Conservation (phyloP, 495 filamentous ascomycete genomes). For the Choiromyces venosus region DNA sequence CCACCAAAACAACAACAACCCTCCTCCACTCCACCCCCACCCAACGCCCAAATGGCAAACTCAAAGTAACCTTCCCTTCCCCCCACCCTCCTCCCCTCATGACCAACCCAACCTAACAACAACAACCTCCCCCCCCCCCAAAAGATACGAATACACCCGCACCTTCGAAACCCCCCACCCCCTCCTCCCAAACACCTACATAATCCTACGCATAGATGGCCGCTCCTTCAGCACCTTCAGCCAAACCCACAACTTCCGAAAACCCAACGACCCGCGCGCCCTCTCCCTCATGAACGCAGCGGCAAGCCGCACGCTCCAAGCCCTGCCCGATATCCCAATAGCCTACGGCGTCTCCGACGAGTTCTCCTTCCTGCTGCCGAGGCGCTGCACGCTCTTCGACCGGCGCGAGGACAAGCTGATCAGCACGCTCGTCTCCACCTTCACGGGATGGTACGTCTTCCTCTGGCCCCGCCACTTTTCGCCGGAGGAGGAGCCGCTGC, state of each 20-base stretch:
- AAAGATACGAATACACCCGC: conserved; percentile 92
- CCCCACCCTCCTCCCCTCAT: not conserved
- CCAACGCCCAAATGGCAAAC: conserved; percentile 53
- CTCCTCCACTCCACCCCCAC: not conserved
- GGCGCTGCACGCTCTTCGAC: conserved; percentile 77
- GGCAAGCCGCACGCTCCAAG: conserved; percentile 75
- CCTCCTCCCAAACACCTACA: conserved; percentile 85
- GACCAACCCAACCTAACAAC: conserved; percentile 36
- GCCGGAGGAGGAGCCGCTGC: conserved; percentile 54
- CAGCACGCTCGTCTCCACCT: conserved; percentile 83
- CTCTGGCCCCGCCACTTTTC: conserved; percentile 70
- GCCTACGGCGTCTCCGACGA: conserved; percentile 94
- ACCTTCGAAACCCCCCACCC: conserved; percentile 73
- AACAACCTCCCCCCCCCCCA: conserved; percentile 32
- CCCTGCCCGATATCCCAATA: conserved; percentile 76
- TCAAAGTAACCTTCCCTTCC: conserved; percentile 50
- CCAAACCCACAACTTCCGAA: conserved; percentile 73
- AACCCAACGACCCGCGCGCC: conserved; percentile 85
- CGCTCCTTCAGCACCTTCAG: conserved; percentile 80
- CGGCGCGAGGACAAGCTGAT: conserved; percentile 80
- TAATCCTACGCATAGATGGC: conserved; percentile 88
- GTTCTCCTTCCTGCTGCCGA: conserved; percentile 78
- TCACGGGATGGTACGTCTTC: conserved; percentile 84
- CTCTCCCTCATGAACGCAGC: conserved; percentile 92
- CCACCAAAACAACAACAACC: no score